A percentile compares a stretch with the other conserved stretches of the same genome.
phyloP scores from a whole-genome alignment of 1,284 basidiomycete genomes.

The Salmacisia buchloeana region DNA sequence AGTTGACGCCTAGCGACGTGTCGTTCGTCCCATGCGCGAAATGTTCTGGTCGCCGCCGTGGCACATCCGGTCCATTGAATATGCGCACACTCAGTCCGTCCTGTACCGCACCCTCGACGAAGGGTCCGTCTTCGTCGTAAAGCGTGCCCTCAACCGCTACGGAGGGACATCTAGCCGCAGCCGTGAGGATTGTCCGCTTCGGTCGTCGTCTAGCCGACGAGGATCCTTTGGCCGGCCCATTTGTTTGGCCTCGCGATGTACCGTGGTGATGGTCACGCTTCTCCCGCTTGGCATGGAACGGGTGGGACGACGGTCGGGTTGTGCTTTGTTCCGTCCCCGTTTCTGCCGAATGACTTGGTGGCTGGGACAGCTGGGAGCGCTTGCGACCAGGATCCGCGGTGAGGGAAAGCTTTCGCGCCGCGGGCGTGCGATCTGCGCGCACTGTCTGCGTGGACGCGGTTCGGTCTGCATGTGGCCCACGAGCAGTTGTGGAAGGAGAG shows the following conservation, averaged over 20 bases:
- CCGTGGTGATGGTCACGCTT: no score
- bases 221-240: no score
- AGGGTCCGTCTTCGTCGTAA: conserved; percentile 43
- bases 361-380: not conserved
- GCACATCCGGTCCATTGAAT: conserved; percentile 20
- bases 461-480: not conserved
- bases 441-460: conserved; percentile 1
- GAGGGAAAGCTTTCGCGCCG: not conserved
- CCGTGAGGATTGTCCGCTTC: not conserved
- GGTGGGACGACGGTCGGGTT: no score
- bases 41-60: not conserved
- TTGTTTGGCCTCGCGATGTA: no score
- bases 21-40: conserved; percentile 18
- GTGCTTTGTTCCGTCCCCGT: no score
- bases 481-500: no score
- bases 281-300: no score
- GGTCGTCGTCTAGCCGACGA: not conserved
- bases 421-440: not conserved
- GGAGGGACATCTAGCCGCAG: not conserved
- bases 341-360: not conserved
- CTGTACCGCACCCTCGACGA: conserved; percentile 40
- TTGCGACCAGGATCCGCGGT: not conserved
- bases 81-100: conserved; percentile 47
- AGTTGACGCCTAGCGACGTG: conserved; percentile 14
- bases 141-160: conserved; percentile 40